phyloP scores from a whole-genome alignment of 164 flowering plant species.

The Vitis vinifera region DNA sequence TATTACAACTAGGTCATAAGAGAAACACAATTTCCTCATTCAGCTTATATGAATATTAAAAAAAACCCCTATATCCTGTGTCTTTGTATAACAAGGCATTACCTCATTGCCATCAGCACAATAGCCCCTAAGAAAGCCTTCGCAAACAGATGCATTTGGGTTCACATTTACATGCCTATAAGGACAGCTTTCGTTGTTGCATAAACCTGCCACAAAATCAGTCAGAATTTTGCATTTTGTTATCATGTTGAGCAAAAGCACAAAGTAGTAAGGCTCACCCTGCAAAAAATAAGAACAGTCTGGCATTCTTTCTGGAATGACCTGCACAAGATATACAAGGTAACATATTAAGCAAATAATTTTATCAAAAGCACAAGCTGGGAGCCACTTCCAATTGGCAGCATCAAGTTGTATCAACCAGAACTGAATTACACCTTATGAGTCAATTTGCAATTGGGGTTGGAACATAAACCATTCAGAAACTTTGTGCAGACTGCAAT shows the following conservation, averaged over 20 bases:
- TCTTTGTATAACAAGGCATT: slow-evolving; percentile 17
- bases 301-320: slow-evolving; percentile 97
- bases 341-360: slow-evolving; percentile 2
- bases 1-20: too few species aligned
- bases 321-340: slow-evolving; percentile 46
- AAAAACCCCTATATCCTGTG: background rate
- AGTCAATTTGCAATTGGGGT: slow-evolving; percentile 78
- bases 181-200: slow-evolving; percentile 77
- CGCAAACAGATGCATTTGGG: slow-evolving; percentile 76
- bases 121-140: slow-evolving; percentile 91
- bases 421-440: slow-evolving; percentile 63
- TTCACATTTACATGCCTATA: slow-evolving; percentile 94
- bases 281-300: slow-evolving; percentile 93
- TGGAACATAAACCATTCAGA: slow-evolving; percentile 74
- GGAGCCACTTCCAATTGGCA: background rate
- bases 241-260: background rate
- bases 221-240: slow-evolving; percentile 7
- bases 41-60: background rate
- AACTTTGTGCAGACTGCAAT: slow-evolving; percentile 95
- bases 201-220: slow-evolving; percentile 60
- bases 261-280: slow-evolving; percentile 40
- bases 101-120: slow-evolving; percentile 98
- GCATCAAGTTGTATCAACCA: background rate
- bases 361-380: background rate
- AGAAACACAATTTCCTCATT: background rate